A percentile compares a stretch with the other conserved stretches of the same genome.
These are phyloP conservation scores for Pichia insulana DNA, from an alignment of 805 yeast genomes.

Conservation along the genomic window DNA sequence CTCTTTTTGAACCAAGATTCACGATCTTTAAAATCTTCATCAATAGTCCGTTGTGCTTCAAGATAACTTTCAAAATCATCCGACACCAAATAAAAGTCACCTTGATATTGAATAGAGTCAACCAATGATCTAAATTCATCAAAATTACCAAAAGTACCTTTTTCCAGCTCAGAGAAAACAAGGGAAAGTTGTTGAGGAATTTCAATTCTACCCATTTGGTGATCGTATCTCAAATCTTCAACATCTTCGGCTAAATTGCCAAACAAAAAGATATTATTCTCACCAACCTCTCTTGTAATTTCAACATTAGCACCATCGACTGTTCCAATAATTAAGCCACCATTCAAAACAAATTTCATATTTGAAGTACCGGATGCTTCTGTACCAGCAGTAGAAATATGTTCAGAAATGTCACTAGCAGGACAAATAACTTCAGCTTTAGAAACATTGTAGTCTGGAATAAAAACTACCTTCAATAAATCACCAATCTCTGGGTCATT, in stretches of 20 bases:
- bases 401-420: slow-evolving; percentile 85
- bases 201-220: slow-evolving; percentile 49
- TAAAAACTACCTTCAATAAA: slow-evolving; percentile 74
- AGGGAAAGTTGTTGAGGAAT: slow-evolving; percentile 50
- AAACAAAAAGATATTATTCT: slow-evolving; percentile 83
- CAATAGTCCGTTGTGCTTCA: slow-evolving; percentile 72
- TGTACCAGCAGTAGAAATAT: slow-evolving; percentile 94
- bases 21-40: slow-evolving; percentile 54
- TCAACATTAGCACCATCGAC: slow-evolving; percentile 97
- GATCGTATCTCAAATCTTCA: slow-evolving; percentile 73
- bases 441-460: slow-evolving; percentile 90
- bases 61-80: slow-evolving; percentile 86
- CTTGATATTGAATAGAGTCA: slow-evolving; percentile 61
- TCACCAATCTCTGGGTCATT: slow-evolving; percentile 66
- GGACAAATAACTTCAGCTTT: slow-evolving; percentile 89
- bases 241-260: slow-evolving; percentile 89
- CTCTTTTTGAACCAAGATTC: slow-evolving; percentile 71
- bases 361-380: slow-evolving; percentile 95
- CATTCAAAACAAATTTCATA: slow-evolving; percentile 91
- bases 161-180: slow-evolving; percentile 61
- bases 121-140: slow-evolving; percentile 59
- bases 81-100: slow-evolving; percentile 79
- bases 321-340: slow-evolving; percentile 90
- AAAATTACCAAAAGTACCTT: slow-evolving; percentile 62
- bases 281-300: slow-evolving; percentile 88